Evolutionary conservation across 805 yeast genomes (phyloP).

Genomic region (Pichia pseudocactophila): DNA sequence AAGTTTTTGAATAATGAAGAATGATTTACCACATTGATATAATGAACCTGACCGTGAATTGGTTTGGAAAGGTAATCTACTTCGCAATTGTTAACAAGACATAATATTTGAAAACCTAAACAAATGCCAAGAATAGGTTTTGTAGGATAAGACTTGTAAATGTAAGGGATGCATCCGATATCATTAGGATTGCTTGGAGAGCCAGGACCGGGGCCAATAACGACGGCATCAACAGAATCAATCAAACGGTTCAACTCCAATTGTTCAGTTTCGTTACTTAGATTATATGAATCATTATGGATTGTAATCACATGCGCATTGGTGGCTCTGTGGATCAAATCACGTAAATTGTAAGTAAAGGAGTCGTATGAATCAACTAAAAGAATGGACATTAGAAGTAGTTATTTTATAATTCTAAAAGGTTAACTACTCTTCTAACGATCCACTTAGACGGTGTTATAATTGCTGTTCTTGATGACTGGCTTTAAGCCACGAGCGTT

Average conservation of each 20-base stretch:
- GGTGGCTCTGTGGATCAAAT: conserved; percentile 48
- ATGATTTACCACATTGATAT: conserved; percentile 26
- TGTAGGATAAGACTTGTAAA: conserved; percentile 34
- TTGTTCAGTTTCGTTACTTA: conserved; percentile 20
- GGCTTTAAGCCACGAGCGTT: too few relatives aligned
- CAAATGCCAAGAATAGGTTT: conserved; percentile 87
- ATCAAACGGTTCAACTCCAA: conserved; percentile 35
- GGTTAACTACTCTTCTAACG: too few relatives aligned
- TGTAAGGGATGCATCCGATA: conserved; percentile 57
- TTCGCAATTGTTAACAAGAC: conserved; percentile 46
- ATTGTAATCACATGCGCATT: conserved; percentile 44
- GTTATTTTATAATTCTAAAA: too few relatives aligned
- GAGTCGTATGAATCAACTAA: conserved; percentile 93
- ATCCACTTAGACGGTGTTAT: too few relatives aligned
- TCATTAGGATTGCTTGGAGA: conserved; percentile 59
- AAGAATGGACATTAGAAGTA: conserved; percentile 44
- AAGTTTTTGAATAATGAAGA: conserved; percentile 34
- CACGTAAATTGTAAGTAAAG: conserved; percentile 73
- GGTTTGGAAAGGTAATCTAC: conserved; percentile 48
- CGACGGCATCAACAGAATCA: conserved; percentile 57
- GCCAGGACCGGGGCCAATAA: conserved; percentile 98
- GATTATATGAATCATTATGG: conserved; percentile 49
- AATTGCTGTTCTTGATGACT: too few relatives aligned
- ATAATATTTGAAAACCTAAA: conserved; percentile 82
- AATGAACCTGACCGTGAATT: conserved; percentile 79